These are phyloP conservation scores for Coleophoma cylindrospora DNA, from an alignment of 2,329 filamentous ascomycete genomes.

Conservation along the genomic window DNA sequence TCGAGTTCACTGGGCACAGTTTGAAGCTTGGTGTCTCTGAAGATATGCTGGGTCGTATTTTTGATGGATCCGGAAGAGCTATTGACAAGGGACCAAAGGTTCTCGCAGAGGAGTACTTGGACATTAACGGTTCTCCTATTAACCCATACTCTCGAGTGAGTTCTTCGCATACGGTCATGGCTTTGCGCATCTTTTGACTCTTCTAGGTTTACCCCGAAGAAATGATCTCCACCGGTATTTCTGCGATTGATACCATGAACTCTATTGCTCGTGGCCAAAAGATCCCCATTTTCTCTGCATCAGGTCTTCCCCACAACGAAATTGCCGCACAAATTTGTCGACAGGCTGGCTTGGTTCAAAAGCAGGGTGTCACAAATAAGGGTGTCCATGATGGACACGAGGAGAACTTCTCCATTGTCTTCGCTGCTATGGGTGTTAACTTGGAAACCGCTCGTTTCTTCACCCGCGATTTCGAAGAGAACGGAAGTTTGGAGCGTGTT, in stretches of 20 bases:
- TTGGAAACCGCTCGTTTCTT: slow-evolving; percentile 99
- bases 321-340: slow-evolving; percentile 98
- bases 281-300: slow-evolving; percentile 98
- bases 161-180: slow-evolving; percentile 2
- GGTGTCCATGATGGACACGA: slow-evolving; percentile 94
- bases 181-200: neutral
- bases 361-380: slow-evolving; percentile 76
- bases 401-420: slow-evolving; percentile 99
- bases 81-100: slow-evolving; percentile 99
- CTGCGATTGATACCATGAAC: slow-evolving; percentile 98
- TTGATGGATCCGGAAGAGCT: slow-evolving; percentile 94
- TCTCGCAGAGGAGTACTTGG: slow-evolving; percentile 93
- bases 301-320: slow-evolving; percentile 98
- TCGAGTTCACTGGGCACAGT: slow-evolving; percentile 95
- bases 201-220: slow-evolving; percentile 92
- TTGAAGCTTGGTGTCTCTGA: slow-evolving; percentile 98
- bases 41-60: slow-evolving; percentile 98
- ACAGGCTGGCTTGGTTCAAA: slow-evolving; percentile 86
- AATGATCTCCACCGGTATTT: slow-evolving; percentile 99
- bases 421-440: slow-evolving; percentile 99
- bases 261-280: slow-evolving; percentile 98
- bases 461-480: slow-evolving; percentile 97
- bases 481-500: slow-evolving; percentile 94
- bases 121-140: slow-evolving; percentile 98
- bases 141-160: slow-evolving; percentile 94